Base-by-base conservation (phyloP, 2,329 filamentous ascomycete species). In the Pseudofabraea citricarpa region DNA sequence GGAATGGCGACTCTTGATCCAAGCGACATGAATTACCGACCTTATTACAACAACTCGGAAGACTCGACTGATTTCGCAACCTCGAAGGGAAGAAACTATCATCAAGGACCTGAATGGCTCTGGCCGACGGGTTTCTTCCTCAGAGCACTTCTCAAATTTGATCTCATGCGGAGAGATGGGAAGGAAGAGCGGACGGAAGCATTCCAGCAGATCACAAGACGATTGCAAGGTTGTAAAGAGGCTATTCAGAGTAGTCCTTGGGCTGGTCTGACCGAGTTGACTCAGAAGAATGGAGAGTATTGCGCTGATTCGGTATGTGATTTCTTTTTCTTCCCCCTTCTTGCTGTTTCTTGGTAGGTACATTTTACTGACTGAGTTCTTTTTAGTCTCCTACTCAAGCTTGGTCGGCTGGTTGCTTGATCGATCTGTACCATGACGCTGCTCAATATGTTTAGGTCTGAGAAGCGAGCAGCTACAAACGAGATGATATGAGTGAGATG, bases 121-220 rank as follows among this genome's bases (percentile, higher is more conserved):
- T 98, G 93, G 93, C 94, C 91, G 0, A 91, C 89, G 1, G 93
- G 93, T 4, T 98, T 90, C 72, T 98, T 95, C 74, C 73, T 96
- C 18, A 83, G 94, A 38, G 93, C 93, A 1, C 71, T 98, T 52
- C 75, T 98, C 50, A 87, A 90, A 64, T 97, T 97, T 58, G 90
- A 96, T 62, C 70, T 97, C 39, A 75, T 77, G 70, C 75, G 90
- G 22, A 77, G 88, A 38, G 74, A 75, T 49, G 79, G 74, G 1
- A 47, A 68, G 4, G 77, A 87, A 57, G 87, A 85, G 50, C 78
- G 83, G 23, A 85, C 84, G 1, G 93, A 97, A 66, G 87, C 86
- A 4, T 95, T 95, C 72, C 91, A 97, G 70, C 93, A 97, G 69
- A 84, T 97, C 27, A 96, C 91, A 3, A 75, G 85, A 46, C 75